Conservation (phyloP, 495 filamentous ascomycete genomes). For the Pseudomonodictys pantanalensis region DNA sequence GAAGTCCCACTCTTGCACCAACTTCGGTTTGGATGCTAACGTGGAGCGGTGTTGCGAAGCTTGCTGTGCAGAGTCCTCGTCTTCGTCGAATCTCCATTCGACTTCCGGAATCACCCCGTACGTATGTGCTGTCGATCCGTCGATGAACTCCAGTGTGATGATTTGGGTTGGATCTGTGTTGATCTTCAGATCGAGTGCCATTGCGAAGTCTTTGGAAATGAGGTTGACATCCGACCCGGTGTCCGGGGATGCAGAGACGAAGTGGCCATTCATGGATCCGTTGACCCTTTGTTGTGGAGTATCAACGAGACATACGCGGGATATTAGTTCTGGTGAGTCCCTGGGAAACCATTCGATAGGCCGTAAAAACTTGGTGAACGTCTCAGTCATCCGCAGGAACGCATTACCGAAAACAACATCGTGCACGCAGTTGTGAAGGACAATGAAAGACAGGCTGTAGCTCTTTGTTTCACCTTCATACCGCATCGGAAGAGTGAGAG, state of each 20-base stretch:
- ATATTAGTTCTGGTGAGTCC: not conserved
- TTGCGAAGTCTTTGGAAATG: not conserved
- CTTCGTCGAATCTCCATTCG: not conserved
- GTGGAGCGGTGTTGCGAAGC: not conserved
- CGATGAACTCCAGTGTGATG: not conserved
- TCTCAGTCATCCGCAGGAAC: not conserved
- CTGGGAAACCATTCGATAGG: not conserved
- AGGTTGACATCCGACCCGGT: not conserved
- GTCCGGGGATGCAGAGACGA: not conserved
- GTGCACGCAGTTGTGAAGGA: not conserved
- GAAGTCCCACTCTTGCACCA: not conserved
- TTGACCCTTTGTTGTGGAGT: not conserved
- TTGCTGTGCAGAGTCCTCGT: not conserved
- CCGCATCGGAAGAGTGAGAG: not conserved
- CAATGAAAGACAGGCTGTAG: not conserved
- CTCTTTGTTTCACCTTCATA: not conserved
- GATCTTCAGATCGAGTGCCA: not conserved
- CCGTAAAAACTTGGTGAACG: not conserved
- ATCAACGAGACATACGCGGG: not conserved
- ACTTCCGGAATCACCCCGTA: not conserved
- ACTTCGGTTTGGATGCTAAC: not conserved
- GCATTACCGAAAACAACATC: not conserved
- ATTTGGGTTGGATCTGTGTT: not conserved
- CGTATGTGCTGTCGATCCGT: not conserved
- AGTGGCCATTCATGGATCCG: not conserved